Evolutionary conservation across 2,329 filamentous ascomycete genomes (phyloP), one percentile per base, ranked within the genome.

Genomic region (Myriosclerotinia curreyana): DNA sequence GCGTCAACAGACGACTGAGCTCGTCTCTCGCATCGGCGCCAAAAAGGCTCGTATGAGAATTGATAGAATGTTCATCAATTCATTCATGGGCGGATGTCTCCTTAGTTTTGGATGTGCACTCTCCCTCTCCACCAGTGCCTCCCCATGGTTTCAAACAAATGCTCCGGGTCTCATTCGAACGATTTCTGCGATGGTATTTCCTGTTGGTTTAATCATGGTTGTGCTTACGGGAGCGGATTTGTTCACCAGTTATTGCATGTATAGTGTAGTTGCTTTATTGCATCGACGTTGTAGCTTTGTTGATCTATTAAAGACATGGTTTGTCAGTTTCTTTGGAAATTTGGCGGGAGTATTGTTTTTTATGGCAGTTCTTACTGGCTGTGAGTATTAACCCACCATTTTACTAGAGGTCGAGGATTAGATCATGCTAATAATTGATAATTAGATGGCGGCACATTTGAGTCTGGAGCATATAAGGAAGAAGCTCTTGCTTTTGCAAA

Each of bases 41-140:
- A 76, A 76, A 61, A 85, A 84, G 70, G 81, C 80, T 12, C 77
- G 80, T 63, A 83, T 81, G 79, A 76, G 80, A 12, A 73, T 79
- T 5, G 79, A 82, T 69, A 84, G 83, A 67, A 75, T 83, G 49
- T 83, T 84, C 67, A 69, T 82, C 53, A 82, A 79, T 65, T 74
- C 79, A 5, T 77, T 83, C 49, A 79, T 81, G 53, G 81, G 81
- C 5, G 83, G 83, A 0, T 78, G 78, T 63, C 72, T 85, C 7
- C 74, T 85, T 1, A 76, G 79, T 2, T 83, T 85, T 66, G 82
- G 79, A 6, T 80, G 78, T 50, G 81, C 79, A 0, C 77, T 79
- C 2, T 71, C 75, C 0, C 73, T 83, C n/a, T 79, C 77, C 58
- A 79, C 79, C 34, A 79, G 76, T 65, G 72, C 79, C 5, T 73